Percentiles rank a stretch among this genome's conserved stretches.
Conservation (phyloP, 1,284 basidiomycete species). For the Pterulicium gracile region DNA sequence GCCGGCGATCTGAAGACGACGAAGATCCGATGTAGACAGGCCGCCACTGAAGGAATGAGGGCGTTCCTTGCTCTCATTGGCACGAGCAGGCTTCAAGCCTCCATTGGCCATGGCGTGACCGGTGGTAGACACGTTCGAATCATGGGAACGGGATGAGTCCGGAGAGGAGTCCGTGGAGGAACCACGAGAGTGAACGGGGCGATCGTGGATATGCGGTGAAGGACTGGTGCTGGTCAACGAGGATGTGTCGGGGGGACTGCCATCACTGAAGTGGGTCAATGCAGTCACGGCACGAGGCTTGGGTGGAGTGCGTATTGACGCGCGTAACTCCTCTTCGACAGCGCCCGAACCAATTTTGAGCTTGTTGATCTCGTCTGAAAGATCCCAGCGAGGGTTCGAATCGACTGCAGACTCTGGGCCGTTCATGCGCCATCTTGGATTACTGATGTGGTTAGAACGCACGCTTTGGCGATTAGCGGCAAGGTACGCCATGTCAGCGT, state of each 20-base stretch:
- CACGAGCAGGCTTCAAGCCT: constrained; percentile 37
- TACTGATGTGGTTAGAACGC: constrained; percentile 6
- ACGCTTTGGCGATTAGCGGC: neutral
- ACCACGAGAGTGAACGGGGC: constrained; percentile 60
- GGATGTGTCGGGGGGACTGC: constrained; percentile 60
- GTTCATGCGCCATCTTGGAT: constrained; percentile 52
- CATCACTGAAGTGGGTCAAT: constrained; percentile 46
- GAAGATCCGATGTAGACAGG: constrained; percentile 57
- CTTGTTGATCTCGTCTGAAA: constrained; percentile 61
- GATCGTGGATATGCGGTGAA: constrained; percentile 56
- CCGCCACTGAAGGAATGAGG: constrained; percentile 74
- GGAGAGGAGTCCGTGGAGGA: constrained; percentile 67
- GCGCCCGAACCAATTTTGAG: constrained; percentile 50
- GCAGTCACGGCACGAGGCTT: constrained; percentile 40
- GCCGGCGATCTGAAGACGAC: constrained; percentile 59
- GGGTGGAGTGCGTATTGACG: constrained; percentile 50
- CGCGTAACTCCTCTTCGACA: constrained; percentile 38
- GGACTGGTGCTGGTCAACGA: constrained; percentile 62
- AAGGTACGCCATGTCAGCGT: neutral
- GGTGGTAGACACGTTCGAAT: constrained; percentile 36
- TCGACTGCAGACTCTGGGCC: constrained; percentile 53
- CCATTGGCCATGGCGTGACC: constrained; percentile 47
- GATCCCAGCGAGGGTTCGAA: constrained; percentile 50
- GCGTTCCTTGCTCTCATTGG: constrained; percentile 55
- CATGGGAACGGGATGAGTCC: constrained; percentile 55